Percentiles rank a stretch among this genome's conserved stretches.
phyloP scores from a whole-genome alignment of 768 basidiomycete species.

The Lyophyllum semitale region DNA sequence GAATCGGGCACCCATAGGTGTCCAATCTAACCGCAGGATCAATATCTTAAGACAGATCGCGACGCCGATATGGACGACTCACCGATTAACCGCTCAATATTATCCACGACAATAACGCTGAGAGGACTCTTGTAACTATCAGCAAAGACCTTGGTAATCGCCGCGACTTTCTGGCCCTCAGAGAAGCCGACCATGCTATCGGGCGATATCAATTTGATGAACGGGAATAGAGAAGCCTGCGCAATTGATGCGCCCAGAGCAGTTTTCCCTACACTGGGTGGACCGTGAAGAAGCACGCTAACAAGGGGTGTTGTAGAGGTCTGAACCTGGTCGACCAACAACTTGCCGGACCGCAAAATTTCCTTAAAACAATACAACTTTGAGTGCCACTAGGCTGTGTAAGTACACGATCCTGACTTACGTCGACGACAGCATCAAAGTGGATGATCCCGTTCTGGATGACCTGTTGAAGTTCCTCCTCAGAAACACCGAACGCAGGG shows the following conservation, averaged over 20 bases:
- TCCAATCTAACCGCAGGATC: conserved; percentile 72
- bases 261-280: conserved; percentile 91
- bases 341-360: conserved; percentile 79
- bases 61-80: conserved; percentile 21
- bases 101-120: conserved; percentile 95
- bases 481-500: conserved; percentile 96
- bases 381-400: not conserved
- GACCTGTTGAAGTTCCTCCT: conserved; percentile 91
- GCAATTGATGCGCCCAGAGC: conserved; percentile 94
- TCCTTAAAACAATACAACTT: conserved; percentile 52
- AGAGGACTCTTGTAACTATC: conserved; percentile 98
- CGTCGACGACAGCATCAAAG: conserved; percentile 74
- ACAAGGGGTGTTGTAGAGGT: conserved; percentile 91
- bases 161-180: conserved; percentile 88
- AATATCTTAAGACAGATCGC: not conserved
- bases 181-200: conserved; percentile 96
- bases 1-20: conserved; percentile 94
- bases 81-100: conserved; percentile 92
- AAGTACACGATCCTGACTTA: conserved; percentile 37
- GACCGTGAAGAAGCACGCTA: conserved; percentile 85
- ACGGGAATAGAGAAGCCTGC: conserved; percentile 90
- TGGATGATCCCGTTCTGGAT: conserved; percentile 97
- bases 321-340: conserved; percentile 93
- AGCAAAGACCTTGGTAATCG: conserved; percentile 89
- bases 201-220: conserved; percentile 96